Base-by-base conservation (phyloP, 495 filamentous ascomycete genomes). In the Tuber brumale region DNA sequence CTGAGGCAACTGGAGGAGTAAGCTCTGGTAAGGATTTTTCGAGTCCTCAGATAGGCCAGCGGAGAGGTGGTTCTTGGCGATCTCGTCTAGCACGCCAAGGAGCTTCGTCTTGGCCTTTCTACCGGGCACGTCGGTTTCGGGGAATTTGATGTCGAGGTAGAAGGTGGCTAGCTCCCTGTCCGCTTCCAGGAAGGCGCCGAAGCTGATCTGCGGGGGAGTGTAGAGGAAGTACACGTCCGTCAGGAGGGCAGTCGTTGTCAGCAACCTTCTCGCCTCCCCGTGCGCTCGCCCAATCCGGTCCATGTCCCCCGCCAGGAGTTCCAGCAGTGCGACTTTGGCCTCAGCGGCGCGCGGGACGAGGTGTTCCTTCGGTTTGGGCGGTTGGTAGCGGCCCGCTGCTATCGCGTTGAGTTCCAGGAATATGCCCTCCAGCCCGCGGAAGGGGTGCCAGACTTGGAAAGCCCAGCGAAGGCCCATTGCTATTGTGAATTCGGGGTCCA, bases 161-260 rank as follows among this genome's bases (percentile, higher is more conserved):
- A 91, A 90, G 78, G 89, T 85, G 2, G 90, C 88, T 21, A 97
- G 85, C 8, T 89, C 90, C 51, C 86, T 85, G 81, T 99, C 95
- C 0, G 90, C 92, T 73, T 94, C 85, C 21, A 90, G 85, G 42
- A 97, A 85, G 0, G 94, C 90, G 0, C 93, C 90, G 31, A 97
- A 87, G 91, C 93, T 94, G 83, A 97, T 95, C 84, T 99, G 95
- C 21, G 92, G 91, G 0, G 95, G 96, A 4, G 96, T 97, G 85
- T 93, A 98, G 81, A 97, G 91, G 86, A 98, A 97, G 85, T 97
- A 97, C 35, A 88, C 94, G 81, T 99, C 95, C 41, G 95, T 95
- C 78, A 97, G 88, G 66, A 95, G 85, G 2, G 94, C 92, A 71
- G 92, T 90, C 69, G 89, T 90, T 76, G 93, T 94, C 46, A 97